These are phyloP conservation scores for Pestalotiopsis sp. DNA, from an alignment of 2,329 filamentous ascomycete genomes.

Conservation along the genomic window DNA sequence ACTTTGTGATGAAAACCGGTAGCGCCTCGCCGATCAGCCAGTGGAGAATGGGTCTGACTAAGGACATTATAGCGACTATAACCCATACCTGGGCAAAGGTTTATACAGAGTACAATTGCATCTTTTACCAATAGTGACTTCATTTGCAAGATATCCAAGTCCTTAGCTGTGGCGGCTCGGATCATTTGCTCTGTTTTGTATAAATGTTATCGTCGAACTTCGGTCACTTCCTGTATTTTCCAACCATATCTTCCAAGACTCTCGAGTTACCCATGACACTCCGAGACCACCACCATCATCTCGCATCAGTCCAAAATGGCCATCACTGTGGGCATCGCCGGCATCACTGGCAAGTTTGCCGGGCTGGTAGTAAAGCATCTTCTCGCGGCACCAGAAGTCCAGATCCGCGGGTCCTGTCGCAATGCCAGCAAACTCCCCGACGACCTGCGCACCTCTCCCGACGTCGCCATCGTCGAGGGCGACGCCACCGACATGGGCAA, in stretches of 20 bases:
- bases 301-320: conserved; percentile 12
- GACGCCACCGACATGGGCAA: conserved; percentile 16
- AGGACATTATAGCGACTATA: background rate
- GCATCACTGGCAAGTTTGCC: conserved; percentile 20
- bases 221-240: too few species aligned
- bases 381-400: conserved; percentile 6
- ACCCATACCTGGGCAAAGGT: background rate
- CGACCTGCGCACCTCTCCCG: background rate
- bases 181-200: too few species aligned
- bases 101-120: background rate
- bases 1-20: too few species aligned
- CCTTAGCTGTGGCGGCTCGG: too few species aligned
- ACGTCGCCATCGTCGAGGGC: conserved; percentile 8
- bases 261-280: background rate
- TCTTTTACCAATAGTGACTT: background rate
- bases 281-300: background rate
- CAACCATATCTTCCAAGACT: background rate
- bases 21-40: background rate
- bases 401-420: background rate
- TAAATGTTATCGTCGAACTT: too few species aligned
- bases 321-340: conserved; percentile 20
- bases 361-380: conserved; percentile 15
- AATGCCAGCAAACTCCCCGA: background rate
- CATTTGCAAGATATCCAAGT: background rate
- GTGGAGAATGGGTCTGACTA: background rate